phyloP scores from a whole-genome alignment of 257 asterid species.

The Scutellaria barbata region DNA sequence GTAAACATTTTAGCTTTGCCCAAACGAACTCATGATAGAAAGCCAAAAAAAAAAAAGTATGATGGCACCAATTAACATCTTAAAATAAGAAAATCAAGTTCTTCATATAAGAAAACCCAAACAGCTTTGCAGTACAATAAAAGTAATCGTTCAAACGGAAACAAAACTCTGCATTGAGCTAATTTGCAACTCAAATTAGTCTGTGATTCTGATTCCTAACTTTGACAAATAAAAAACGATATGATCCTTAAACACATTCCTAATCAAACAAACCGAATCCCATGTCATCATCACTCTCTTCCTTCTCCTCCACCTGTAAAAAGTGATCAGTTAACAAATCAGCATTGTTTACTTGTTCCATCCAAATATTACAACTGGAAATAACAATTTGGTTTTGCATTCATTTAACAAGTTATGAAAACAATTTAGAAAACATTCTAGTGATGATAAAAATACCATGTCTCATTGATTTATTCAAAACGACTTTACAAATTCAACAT shows the following conservation, averaged over 20 bases:
- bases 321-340: not conserved
- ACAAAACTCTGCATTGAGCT: not conserved
- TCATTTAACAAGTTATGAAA: not conserved
- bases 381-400: not conserved
- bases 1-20: too few species aligned
- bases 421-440: too few species aligned
- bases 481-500: too few species aligned
- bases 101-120: not conserved
- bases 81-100: constrained; percentile 3
- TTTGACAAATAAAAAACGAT: not conserved
- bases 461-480: too few species aligned
- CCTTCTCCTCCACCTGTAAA: constrained; percentile 58
- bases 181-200: constrained; percentile 14
- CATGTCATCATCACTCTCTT: constrained; percentile 62
- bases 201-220: not conserved
- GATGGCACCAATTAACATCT: not conserved
- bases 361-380: not conserved
- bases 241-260: not conserved
- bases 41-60: not conserved
- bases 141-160: constrained; percentile 15
- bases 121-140: not conserved
- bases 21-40: too few species aligned
- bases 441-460: too few species aligned
- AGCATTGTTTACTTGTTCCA: not conserved
- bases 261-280: constrained; percentile 62